Evolutionary conservation across 2,329 filamentous ascomycete species (phyloP).

Genomic region (Phaeosphaeria sp.): DNA sequence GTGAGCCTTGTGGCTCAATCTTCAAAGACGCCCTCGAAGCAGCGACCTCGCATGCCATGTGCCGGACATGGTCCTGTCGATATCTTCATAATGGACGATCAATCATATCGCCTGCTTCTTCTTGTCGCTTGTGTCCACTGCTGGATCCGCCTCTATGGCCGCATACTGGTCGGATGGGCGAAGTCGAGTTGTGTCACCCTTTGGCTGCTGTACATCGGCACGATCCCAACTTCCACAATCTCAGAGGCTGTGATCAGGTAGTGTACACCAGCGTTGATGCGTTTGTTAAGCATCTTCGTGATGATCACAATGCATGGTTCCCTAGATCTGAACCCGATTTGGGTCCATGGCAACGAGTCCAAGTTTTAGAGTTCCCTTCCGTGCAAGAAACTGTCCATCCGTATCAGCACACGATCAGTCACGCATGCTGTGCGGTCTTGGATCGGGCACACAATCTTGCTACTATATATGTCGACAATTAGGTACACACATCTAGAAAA

Average conservation of each 20-base stretch:
- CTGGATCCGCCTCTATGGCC: neutral
- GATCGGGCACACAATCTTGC: too few relatives aligned
- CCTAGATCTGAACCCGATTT: neutral
- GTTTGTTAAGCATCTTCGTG: neutral
- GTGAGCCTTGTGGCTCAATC: neutral
- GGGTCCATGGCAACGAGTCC: neutral
- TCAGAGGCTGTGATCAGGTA: neutral
- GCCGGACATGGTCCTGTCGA: conserved; percentile 1
- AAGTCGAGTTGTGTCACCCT: neutral
- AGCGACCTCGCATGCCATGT: neutral
- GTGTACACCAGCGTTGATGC: neutral
- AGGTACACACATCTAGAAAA: too few relatives aligned
- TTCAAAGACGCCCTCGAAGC: neutral
- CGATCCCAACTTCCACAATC: neutral
- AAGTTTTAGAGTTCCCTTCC: neutral
- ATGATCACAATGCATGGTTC: neutral
- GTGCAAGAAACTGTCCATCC: too few relatives aligned
- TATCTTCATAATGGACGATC: neutral
- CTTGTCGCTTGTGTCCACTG: neutral
- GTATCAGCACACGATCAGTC: too few relatives aligned
- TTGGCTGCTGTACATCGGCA: neutral
- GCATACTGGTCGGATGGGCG: neutral
- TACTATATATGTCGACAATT: too few relatives aligned
- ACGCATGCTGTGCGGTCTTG: too few relatives aligned
- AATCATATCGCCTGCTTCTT: neutral